Evolutionary conservation across 768 basidiomycete genomes (phyloP).

Genomic region (Clitopilus passeckerianus): DNA sequence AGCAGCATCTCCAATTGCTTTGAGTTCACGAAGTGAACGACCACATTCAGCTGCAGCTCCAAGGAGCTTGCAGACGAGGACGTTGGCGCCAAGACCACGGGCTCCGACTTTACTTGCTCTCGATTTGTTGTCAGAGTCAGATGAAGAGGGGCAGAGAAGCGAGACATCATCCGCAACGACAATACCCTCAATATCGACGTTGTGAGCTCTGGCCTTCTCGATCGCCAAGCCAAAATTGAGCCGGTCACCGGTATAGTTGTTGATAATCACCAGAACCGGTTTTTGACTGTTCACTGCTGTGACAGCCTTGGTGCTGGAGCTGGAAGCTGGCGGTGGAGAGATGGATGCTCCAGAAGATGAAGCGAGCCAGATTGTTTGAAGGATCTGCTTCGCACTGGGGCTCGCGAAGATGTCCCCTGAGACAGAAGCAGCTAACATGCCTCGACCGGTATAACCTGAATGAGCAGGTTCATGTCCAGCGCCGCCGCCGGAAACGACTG

Average conservation of each 20-base stretch:
- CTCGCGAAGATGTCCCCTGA: slow-evolving; percentile 62
- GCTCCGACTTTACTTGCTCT: slow-evolving; percentile 35
- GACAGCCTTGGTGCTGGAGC: background rate
- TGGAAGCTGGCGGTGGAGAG: slow-evolving; percentile 12
- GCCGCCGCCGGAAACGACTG: slow-evolving; percentile 45
- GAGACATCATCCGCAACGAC: slow-evolving; percentile 56
- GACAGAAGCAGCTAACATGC: slow-evolving; percentile 50
- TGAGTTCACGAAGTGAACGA: slow-evolving; percentile 25
- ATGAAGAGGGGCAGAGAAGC: slow-evolving; percentile 20
- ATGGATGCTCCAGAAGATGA: slow-evolving; percentile 19
- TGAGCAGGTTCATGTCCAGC: slow-evolving; percentile 60
- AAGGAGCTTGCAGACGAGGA: slow-evolving; percentile 52
- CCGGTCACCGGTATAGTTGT: slow-evolving; percentile 52
- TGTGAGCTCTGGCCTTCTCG: slow-evolving; percentile 38
- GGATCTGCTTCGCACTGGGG: slow-evolving; percentile 55
- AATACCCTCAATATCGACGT: slow-evolving; percentile 36
- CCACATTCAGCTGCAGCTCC: slow-evolving; percentile 43
- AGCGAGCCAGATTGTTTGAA: slow-evolving; percentile 43
- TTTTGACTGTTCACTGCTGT: slow-evolving; percentile 3
- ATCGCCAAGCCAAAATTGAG: slow-evolving; percentile 56
- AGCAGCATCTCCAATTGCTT: slow-evolving; percentile 26
- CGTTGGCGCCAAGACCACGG: slow-evolving; percentile 42
- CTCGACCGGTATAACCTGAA: slow-evolving; percentile 50
- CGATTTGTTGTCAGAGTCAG: slow-evolving; percentile 2
- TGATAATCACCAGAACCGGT: slow-evolving; percentile 35